These are phyloP conservation scores for Flaveria floridana DNA, from an alignment of 140 eudicot genomes.

Conservation along the genomic window DNA sequence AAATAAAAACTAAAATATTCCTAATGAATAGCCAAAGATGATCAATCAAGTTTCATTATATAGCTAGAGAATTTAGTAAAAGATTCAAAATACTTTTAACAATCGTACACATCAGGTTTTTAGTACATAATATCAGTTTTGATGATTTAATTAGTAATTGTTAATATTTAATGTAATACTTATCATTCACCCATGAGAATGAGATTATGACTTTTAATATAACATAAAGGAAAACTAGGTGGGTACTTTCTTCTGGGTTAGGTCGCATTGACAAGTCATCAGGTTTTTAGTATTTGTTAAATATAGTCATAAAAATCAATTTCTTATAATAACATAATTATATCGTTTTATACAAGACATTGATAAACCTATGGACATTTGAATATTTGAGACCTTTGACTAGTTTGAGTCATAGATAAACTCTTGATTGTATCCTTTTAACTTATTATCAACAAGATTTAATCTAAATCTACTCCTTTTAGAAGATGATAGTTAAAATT, in stretches of 20 bases:
- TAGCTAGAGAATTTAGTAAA: too few species aligned
- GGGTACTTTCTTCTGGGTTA: not conserved
- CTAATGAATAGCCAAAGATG: too few species aligned
- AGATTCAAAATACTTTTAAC: too few species aligned
- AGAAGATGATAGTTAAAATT: not conserved
- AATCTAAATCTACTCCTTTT: too few species aligned
- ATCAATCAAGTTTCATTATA: too few species aligned
- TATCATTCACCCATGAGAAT: not conserved
- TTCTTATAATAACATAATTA: not conserved
- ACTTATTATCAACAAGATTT: too few species aligned
- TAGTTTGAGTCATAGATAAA: not conserved
- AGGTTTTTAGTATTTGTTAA: not conserved
- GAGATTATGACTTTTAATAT: not conserved
- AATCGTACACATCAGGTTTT: too few species aligned
- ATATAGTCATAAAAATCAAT: too few species aligned
- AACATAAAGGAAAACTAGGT: not conserved
- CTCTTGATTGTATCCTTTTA: too few species aligned
- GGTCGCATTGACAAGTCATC: not conserved
- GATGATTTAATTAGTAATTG: too few species aligned
- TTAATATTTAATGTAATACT: too few species aligned
- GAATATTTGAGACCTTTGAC: not conserved
- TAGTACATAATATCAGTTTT: too few species aligned
- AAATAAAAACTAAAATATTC: not conserved
- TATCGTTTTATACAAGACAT: not conserved
- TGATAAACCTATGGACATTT: not conserved